Conservation (phyloP, 73 alveolate genomes). For the Strombidium stylifer region DNA sequence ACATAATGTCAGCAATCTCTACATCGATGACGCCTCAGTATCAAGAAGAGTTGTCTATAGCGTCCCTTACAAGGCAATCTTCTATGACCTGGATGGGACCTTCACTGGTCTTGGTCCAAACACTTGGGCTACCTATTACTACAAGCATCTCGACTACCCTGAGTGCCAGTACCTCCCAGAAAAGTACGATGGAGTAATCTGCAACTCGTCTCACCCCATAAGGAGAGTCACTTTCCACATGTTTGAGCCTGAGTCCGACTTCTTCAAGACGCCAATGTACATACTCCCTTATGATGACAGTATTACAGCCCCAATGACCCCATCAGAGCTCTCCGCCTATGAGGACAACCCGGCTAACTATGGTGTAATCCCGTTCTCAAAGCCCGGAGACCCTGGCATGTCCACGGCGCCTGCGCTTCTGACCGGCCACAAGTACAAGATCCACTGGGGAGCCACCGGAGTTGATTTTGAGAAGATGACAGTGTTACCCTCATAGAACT, state of each 20-base stretch:
- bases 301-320: not conserved
- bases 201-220: not conserved
- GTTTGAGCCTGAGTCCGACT: not conserved
- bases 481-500: constrained; percentile 4
- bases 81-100: constrained; percentile 29
- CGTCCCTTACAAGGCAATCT: not conserved
- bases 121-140: constrained; percentile 29
- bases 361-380: constrained; percentile 3
- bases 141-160: constrained; percentile 10
- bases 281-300: not conserved
- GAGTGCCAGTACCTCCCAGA: constrained; percentile 2
- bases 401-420: constrained; percentile 16
- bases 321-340: not conserved
- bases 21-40: not conserved
- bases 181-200: not conserved
- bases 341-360: not conserved
- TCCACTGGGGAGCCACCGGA: constrained; percentile 33
- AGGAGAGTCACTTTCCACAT: constrained; percentile 10
- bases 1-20: not conserved
- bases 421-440: constrained; percentile 27
- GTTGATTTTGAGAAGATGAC: constrained; percentile 4
- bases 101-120: constrained; percentile 7
- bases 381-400: not conserved
- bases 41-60: not conserved
- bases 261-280: not conserved